Conservation (phyloP, 176 grass and related monocot species). For the Saccharum officinarum region DNA sequence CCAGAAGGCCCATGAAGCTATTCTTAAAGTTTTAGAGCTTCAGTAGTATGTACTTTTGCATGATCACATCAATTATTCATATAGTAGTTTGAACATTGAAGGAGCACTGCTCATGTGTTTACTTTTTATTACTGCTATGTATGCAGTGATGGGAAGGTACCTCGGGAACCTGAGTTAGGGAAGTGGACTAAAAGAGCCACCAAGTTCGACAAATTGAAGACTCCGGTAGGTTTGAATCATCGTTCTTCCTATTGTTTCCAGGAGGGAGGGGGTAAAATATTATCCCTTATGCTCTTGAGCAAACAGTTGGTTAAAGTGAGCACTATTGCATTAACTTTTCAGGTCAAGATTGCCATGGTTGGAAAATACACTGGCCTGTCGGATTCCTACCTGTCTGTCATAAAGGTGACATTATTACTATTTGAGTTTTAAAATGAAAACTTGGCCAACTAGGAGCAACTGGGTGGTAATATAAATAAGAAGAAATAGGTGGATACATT, state of each 20-base stretch:
- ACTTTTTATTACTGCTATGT: slow-evolving; percentile 1
- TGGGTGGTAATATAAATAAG: not conserved
- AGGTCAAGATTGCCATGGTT: slow-evolving; percentile 92
- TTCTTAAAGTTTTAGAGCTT: slow-evolving; percentile 86
- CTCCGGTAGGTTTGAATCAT: slow-evolving; percentile 46
- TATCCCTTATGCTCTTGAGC: not conserved
- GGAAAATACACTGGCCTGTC: slow-evolving; percentile 86
- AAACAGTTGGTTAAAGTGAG: not conserved
- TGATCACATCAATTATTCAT: slow-evolving; percentile 9
- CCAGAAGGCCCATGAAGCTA: slow-evolving; percentile 95
- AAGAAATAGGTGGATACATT: not conserved
- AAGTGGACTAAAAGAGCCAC: slow-evolving; percentile 80
- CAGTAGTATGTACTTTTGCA: slow-evolving; percentile 54
- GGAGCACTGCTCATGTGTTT: slow-evolving; percentile 5
- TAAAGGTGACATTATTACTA: slow-evolving; percentile 65
- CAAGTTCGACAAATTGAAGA: slow-evolving; percentile 68
- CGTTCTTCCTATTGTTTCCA: not conserved
- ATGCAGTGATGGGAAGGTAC: slow-evolving; percentile 47
- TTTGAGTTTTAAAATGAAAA: not conserved
- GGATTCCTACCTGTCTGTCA: slow-evolving; percentile 86
- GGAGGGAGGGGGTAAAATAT: not conserved
- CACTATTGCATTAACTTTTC: slow-evolving; percentile 31
- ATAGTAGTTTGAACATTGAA: slow-evolving; percentile 12
- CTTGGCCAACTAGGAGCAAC: not conserved
- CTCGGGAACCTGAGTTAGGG: slow-evolving; percentile 48